A percentile compares a stretch with the other conserved stretches of the same genome.
These are phyloP conservation scores for Obelidium mucronatum DNA, from an alignment of 192 early-diverging fungal species.

Conservation along the genomic window DNA sequence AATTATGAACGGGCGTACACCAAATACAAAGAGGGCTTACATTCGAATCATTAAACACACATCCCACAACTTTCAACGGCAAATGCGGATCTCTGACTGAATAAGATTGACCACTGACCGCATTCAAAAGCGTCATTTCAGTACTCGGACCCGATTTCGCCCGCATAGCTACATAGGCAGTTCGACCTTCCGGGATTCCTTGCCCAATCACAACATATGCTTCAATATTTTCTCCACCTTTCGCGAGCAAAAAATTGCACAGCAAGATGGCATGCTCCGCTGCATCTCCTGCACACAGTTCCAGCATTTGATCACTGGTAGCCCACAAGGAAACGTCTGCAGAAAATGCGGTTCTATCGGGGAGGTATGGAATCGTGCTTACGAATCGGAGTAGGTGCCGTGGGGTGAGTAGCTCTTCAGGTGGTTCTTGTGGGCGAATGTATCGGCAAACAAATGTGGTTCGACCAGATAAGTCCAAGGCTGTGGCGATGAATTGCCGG, in stretches of 20 bases:
- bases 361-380: conserved; percentile 53
- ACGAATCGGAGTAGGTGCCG: conserved; percentile 53
- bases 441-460: conserved; percentile 54
- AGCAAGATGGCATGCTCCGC: conserved; percentile 64
- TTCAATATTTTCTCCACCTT: conserved; percentile 31
- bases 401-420: conserved; percentile 36
- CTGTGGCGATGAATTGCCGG: conserved; percentile 26
- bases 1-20: background rate
- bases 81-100: conserved; percentile 43
- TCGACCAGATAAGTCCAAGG: conserved; percentile 48
- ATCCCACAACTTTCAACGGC: conserved; percentile 53
- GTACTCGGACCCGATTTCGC: background rate
- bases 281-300: conserved; percentile 54
- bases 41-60: conserved; percentile 58
- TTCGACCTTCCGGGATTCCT: conserved; percentile 51
- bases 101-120: conserved; percentile 50
- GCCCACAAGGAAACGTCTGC: conserved; percentile 44
- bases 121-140: conserved; percentile 51
- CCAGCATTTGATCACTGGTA: conserved; percentile 59
- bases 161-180: conserved; percentile 54
- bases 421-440: conserved; percentile 58
- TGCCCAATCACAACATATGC: conserved; percentile 56
- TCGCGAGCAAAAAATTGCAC: conserved; percentile 53
- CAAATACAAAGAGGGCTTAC: conserved; percentile 43
- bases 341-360: conserved; percentile 45